Conservation (phyloP, 352 stramenopile genomes). For the Globisporangium orthogonon region DNA sequence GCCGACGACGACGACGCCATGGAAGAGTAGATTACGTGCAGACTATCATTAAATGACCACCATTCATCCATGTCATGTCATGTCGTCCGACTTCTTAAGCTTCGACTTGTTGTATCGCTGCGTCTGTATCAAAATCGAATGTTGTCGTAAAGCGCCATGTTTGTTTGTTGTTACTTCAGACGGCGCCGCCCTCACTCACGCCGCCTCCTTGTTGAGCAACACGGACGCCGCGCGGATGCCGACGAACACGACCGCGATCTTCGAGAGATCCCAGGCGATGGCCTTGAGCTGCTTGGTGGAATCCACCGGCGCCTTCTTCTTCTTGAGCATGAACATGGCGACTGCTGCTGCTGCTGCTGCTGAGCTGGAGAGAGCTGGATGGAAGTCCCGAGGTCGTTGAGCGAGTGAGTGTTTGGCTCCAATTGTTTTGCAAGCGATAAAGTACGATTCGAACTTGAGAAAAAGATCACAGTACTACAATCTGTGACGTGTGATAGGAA, state of each 20-base stretch:
- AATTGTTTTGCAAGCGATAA: conserved; percentile 9
- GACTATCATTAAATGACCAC: conserved; percentile 25
- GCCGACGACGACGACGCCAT: conserved; percentile 54
- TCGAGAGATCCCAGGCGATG: conserved; percentile 64
- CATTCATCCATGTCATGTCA: conserved; percentile 1
- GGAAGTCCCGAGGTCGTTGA: background rate
- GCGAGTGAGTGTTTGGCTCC: background rate
- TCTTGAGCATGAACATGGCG: conserved; percentile 84
- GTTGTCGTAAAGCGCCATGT: background rate
- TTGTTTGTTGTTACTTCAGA: background rate
- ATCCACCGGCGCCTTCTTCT: conserved; percentile 85
- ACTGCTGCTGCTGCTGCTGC: background rate
- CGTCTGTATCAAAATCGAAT: conserved; percentile 1
- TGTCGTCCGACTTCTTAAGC: background rate
- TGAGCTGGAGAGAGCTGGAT: background rate
- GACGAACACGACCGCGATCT: conserved; percentile 69
- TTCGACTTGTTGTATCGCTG: background rate
- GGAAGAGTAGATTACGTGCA: conserved; percentile 13
- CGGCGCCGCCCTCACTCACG: conserved; percentile 14
- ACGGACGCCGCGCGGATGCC: conserved; percentile 68
- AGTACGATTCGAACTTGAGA: conserved; percentile 3
- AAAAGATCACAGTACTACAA: background rate
- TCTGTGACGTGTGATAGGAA: conserved; percentile 10
- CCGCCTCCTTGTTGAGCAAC: conserved; percentile 56
- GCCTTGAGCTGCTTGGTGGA: conserved; percentile 70